Evolutionary conservation across 106 monocot genomes (phyloP).

Genomic region (Dendrobium officinale): DNA sequence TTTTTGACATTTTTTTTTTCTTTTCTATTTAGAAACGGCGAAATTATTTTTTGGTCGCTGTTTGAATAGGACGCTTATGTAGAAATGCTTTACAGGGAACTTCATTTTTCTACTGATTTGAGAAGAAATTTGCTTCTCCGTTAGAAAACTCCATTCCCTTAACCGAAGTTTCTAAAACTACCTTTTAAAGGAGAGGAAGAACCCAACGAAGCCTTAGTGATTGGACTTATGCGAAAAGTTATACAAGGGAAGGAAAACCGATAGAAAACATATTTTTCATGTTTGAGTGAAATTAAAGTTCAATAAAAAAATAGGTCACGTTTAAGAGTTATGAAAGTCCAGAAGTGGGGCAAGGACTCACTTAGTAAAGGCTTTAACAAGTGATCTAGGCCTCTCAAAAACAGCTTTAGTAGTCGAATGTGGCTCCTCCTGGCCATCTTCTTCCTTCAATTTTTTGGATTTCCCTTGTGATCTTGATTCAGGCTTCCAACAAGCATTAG

Average conservation of each 20-base stretch:
- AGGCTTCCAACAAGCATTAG: constrained; percentile 78
- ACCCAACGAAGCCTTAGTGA: not conserved
- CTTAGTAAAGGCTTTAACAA: constrained; percentile 25
- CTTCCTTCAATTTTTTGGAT: constrained; percentile 16
- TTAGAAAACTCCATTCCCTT: too few species aligned
- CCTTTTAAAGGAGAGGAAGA: too few species aligned
- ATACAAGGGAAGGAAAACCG: not conserved
- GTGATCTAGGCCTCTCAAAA: constrained; percentile 42
- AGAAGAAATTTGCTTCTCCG: too few species aligned
- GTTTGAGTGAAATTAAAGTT: not conserved
- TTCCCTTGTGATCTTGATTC: constrained; percentile 49
- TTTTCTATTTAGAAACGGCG: too few species aligned
- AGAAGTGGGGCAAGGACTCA: constrained; percentile 17
- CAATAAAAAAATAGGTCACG: not conserved
- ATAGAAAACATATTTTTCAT: not conserved
- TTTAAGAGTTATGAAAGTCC: not conserved
- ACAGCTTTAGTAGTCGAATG: not conserved
- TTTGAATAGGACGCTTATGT: too few species aligned
- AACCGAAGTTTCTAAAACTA: too few species aligned
- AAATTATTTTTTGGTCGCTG: too few species aligned
- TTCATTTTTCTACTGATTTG: too few species aligned
- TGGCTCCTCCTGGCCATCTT: constrained; percentile 11
- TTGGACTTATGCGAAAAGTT: not conserved
- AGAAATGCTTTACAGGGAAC: too few species aligned
- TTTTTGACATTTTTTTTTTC: too few species aligned